phyloP scores from a whole-genome alignment of 257 asterid genomes.

The Solanum medicagineum region DNA sequence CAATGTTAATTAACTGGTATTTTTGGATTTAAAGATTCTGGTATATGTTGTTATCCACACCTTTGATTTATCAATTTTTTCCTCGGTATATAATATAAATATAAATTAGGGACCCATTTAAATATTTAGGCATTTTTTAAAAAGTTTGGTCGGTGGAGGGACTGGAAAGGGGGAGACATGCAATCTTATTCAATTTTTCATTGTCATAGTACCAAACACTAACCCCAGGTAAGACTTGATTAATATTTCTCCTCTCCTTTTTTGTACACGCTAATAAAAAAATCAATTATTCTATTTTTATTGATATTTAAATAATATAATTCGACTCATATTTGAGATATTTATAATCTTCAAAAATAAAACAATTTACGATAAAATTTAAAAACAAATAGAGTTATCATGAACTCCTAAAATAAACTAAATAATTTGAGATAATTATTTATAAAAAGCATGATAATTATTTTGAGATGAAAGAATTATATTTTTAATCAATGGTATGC shows the following conservation, averaged over 20 bases:
- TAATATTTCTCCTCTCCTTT: neutral
- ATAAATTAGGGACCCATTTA: neutral
- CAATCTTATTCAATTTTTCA: neutral
- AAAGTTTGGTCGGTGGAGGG: slow-evolving; percentile 20
- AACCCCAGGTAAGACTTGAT: neutral
- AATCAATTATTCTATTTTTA: neutral
- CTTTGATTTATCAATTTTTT: neutral
- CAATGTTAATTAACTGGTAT: neutral
- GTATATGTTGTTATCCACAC: neutral
- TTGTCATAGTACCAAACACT: neutral
- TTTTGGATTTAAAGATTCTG: neutral
- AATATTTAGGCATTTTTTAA: neutral
- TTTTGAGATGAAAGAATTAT: neutral
- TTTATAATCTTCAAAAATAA: no score
- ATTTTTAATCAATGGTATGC: neutral
- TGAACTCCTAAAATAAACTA: neutral
- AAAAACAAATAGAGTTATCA: no score
- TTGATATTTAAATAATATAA: neutral
- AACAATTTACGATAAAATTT: no score
- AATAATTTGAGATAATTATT: neutral
- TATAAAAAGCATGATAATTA: neutral
- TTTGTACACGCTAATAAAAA: no score
- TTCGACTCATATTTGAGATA: no score
- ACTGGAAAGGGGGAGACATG: neutral
- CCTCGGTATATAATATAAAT: neutral